These are phyloP conservation scores for Paraphoma sp. DNA, from an alignment of 2,329 filamentous ascomycete species.

Conservation along the genomic window DNA sequence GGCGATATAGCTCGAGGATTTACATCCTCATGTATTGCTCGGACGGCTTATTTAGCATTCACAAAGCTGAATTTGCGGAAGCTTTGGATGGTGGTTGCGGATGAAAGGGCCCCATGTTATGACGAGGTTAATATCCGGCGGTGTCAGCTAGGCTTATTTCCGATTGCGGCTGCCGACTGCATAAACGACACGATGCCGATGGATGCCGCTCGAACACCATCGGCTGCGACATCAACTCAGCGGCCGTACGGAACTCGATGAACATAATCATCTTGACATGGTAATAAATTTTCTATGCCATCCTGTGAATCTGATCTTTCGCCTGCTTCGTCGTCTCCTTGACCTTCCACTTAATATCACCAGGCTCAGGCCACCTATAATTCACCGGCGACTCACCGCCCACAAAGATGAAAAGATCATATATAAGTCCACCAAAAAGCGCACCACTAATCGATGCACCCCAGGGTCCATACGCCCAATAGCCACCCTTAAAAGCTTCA, in stretches of 20 bases:
- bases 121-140: background rate
- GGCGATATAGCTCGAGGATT: too few relatives aligned
- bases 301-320: conserved; percentile 21
- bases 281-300: conserved; percentile 3
- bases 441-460: conserved; percentile 33
- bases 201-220: background rate
- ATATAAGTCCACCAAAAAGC: conserved; percentile 35
- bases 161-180: background rate
- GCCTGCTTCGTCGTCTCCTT: conserved; percentile 20
- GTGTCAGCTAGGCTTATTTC: background rate
- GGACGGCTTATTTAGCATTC: too few relatives aligned
- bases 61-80: too few relatives aligned
- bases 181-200: background rate
- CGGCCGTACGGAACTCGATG: background rate
- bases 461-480: conserved; percentile 39
- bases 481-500: conserved; percentile 43
- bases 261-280: background rate
- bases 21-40: too few relatives aligned
- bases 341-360: conserved; percentile 28
- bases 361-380: conserved; percentile 34
- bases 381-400: conserved; percentile 40
- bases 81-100: background rate
- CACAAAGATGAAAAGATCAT: conserved; percentile 40
- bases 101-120: background rate
- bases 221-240: background rate